phyloP scores from a whole-genome alignment of 352 stramenopile genomes.

The Blastocystis sp. region DNA sequence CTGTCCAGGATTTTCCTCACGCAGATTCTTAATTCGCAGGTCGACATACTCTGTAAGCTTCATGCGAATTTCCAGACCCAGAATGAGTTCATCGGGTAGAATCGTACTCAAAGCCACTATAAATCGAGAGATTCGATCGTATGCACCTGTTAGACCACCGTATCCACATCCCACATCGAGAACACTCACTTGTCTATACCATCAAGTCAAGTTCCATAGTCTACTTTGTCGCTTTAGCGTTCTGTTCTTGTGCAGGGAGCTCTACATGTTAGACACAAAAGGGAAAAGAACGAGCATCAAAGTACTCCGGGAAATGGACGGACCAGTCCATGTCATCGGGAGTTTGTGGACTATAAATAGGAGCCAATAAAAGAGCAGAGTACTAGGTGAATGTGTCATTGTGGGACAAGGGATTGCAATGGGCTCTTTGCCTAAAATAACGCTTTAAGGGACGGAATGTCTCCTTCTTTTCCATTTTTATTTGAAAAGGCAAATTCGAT shows the following conservation, averaged over 20 bases:
- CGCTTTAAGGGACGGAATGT: constrained; percentile 80
- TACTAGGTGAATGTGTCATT: constrained; percentile 88
- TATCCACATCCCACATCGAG: constrained; percentile 94
- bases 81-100: constrained; percentile 83
- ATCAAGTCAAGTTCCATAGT: background rate
- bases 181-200: constrained; percentile 77
- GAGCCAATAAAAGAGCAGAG: background rate
- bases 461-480: background rate
- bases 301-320: constrained; percentile 77
- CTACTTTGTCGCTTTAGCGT: background rate
- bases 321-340: constrained; percentile 85
- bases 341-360: constrained; percentile 70
- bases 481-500: background rate
- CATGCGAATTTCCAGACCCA: constrained; percentile 92
- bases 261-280: background rate
- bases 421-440: constrained; percentile 87
- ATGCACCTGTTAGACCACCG: constrained; percentile 80
- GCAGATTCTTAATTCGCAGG: constrained; percentile 73
- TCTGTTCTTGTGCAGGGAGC: constrained; percentile 16
- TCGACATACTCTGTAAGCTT: constrained; percentile 80
- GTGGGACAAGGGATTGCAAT: constrained; percentile 91
- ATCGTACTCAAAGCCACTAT: constrained; percentile 74
- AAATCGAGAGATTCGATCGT: background rate
- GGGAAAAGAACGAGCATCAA: constrained; percentile 22
- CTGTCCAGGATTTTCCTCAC: constrained; percentile 71